Percentiles rank a stretch among this genome's conserved stretches.
These are phyloP conservation scores for Cicer judaicum DNA, from an alignment of 306 rosid species.

Conservation along the genomic window DNA sequence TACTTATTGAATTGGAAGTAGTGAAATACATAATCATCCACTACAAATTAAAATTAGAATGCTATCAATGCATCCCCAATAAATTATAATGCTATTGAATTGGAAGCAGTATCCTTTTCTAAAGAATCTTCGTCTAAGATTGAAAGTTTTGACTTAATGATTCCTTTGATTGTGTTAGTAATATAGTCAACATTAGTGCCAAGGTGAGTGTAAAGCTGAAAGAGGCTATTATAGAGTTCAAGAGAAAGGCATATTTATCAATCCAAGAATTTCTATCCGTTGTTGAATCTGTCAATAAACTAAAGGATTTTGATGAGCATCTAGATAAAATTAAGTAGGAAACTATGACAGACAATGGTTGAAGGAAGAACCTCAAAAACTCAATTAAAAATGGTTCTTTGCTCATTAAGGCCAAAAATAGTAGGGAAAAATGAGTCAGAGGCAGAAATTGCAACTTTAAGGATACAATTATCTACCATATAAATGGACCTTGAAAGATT, in stretches of 20 bases:
- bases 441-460: slow-evolving; percentile 16
- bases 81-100: too few relatives aligned
- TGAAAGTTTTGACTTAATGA: slow-evolving; percentile 8
- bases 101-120: too few relatives aligned
- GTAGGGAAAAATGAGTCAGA: slow-evolving; percentile 16
- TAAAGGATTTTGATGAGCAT: slow-evolving; percentile 15
- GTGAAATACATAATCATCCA: too few relatives aligned
- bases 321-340: slow-evolving; percentile 2
- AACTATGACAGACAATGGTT: neutral
- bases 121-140: too few relatives aligned
- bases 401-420: neutral
- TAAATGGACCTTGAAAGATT: slow-evolving; percentile 5
- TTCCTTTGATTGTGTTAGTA: neutral
- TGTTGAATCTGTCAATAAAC: neutral
- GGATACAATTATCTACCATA: neutral
- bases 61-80: too few relatives aligned
- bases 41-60: too few relatives aligned
- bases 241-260: neutral
- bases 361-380: neutral
- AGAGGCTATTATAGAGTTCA: neutral
- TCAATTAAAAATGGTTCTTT: slow-evolving; percentile 4
- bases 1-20: too few relatives aligned
- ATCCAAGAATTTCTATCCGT: neutral
- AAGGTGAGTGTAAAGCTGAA: neutral
- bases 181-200: neutral